A percentile compares a stretch with the other conserved stretches of the same genome.
phyloP scores from a whole-genome alignment of 352 stramenopile species.

The Pseudoperonospora humuli region DNA sequence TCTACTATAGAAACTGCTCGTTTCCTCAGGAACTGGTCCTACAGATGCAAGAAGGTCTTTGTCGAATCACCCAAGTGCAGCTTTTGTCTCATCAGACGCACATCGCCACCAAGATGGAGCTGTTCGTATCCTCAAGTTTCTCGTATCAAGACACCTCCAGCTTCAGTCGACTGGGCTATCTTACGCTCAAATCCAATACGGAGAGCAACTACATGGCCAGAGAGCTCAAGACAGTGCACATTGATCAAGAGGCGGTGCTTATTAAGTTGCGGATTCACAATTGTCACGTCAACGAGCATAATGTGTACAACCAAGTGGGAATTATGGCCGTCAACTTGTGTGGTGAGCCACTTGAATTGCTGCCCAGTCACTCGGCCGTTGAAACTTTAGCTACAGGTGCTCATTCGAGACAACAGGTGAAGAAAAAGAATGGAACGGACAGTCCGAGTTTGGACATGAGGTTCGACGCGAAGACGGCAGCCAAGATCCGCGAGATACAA shows the following conservation, averaged over 20 bases:
- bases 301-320: slow-evolving; percentile 88
- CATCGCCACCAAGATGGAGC: slow-evolving; percentile 89
- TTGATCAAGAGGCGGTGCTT: slow-evolving; percentile 76
- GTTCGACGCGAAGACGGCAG: slow-evolving; percentile 85
- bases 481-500: slow-evolving; percentile 85
- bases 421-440: slow-evolving; percentile 6
- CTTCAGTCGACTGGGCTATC: slow-evolving; percentile 79
- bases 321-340: slow-evolving; percentile 87
- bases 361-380: slow-evolving; percentile 46
- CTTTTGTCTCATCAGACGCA: slow-evolving; percentile 89
- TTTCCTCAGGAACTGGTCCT: slow-evolving; percentile 92
- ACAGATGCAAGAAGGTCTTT: slow-evolving; percentile 56
- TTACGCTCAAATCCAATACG: slow-evolving; percentile 77
- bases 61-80: slow-evolving; percentile 78
- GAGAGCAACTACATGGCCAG: slow-evolving; percentile 81
- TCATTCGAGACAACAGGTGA: slow-evolving; percentile 19
- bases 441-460: slow-evolving; percentile 81
- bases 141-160: slow-evolving; percentile 32
- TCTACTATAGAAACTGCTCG: slow-evolving; percentile 71
- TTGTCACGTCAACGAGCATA: slow-evolving; percentile 86
- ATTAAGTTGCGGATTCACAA: slow-evolving; percentile 86
- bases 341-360: slow-evolving; percentile 44
- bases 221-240: slow-evolving; percentile 90
- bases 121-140: slow-evolving; percentile 70
- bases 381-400: slow-evolving; percentile 24